Evolutionary conservation across 2,329 filamentous ascomycete genomes (phyloP).

Genomic region (Monosporascus sp.): DNA sequence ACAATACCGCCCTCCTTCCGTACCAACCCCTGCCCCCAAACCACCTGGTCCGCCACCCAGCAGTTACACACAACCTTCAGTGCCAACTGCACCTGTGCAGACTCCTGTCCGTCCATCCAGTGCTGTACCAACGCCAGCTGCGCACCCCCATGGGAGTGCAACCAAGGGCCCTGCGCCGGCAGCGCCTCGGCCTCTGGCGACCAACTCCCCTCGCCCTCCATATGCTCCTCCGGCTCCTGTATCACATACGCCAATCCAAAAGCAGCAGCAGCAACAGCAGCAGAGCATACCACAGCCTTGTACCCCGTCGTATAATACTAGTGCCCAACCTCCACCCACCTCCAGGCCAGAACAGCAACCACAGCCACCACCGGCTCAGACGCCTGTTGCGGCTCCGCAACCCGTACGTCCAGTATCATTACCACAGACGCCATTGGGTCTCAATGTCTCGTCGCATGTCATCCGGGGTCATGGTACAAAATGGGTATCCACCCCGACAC

Average conservation of each 20-base stretch:
- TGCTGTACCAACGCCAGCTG: slow-evolving; percentile 8
- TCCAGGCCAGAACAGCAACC: slow-evolving; percentile 15
- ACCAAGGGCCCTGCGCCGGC: slow-evolving; percentile 14
- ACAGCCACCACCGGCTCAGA: slow-evolving; percentile 9
- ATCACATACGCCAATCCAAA: slow-evolving; percentile 17
- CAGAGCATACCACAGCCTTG: slow-evolving; percentile 11
- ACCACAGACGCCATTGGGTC: slow-evolving; percentile 17
- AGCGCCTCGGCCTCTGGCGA: slow-evolving; percentile 15
- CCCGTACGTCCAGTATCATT: slow-evolving; percentile 10
- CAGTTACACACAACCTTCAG: slow-evolving; percentile 14
- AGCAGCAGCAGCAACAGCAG: slow-evolving; percentile 11
- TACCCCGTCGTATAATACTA: slow-evolving; percentile 22
- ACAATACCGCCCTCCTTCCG: slow-evolving; percentile 12
- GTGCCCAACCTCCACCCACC: slow-evolving; percentile 13
- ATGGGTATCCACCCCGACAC: slow-evolving; percentile 52
- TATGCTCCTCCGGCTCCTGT: slow-evolving; percentile 14
- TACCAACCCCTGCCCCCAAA: slow-evolving; percentile 6
- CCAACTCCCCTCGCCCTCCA: slow-evolving; percentile 12
- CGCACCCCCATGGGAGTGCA: slow-evolving; percentile 10
- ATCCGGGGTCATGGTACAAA: slow-evolving; percentile 44
- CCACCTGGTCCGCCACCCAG: slow-evolving; percentile 10
- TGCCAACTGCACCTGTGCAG: slow-evolving; percentile 9
- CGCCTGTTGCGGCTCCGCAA: slow-evolving; percentile 14
- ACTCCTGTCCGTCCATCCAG: slow-evolving; percentile 19
- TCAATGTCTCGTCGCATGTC: slow-evolving; percentile 19